Conservation (phyloP, 2,329 filamentous ascomycete genomes). For the Colletotrichum brevisporum region DNA sequence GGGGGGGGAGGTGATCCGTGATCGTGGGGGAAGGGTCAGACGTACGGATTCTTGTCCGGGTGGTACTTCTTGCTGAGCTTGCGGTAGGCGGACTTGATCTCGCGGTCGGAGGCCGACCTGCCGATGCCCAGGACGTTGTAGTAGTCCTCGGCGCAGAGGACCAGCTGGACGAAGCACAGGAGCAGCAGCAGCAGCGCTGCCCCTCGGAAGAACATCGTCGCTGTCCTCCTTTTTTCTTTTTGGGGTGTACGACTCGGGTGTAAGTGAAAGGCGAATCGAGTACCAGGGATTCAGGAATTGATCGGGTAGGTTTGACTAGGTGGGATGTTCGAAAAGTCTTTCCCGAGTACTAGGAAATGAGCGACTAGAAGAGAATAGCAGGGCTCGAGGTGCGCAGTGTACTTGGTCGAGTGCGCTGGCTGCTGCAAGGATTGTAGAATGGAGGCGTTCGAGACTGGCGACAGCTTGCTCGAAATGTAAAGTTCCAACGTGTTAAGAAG, state of each 20-base stretch:
- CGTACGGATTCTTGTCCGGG: conserved; percentile 97
- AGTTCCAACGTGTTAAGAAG: conserved; percentile 45
- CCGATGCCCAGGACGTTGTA: conserved; percentile 88
- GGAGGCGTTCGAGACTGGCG: too few species aligned
- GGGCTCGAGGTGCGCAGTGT: conserved; percentile 8
- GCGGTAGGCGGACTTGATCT: conserved; percentile 95
- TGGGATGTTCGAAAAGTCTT: not conserved
- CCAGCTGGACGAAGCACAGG: conserved; percentile 68
- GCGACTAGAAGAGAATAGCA: conserved; percentile 20
- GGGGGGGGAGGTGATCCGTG: not conserved
- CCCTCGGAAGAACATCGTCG: conserved; percentile 66
- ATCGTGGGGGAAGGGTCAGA: not conserved
- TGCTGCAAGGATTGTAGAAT: too few species aligned
- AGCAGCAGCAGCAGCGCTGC: conserved; percentile 65
- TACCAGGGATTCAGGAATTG: not conserved
- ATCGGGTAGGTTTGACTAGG: too few species aligned
- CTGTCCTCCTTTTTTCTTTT: conserved; percentile 38
- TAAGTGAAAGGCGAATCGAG: not conserved
- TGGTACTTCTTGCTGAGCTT: conserved; percentile 95
- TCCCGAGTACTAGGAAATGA: conserved; percentile 14
- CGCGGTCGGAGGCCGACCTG: conserved; percentile 83
- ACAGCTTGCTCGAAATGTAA: conserved; percentile 33
- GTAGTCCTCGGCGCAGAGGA: conserved; percentile 77
- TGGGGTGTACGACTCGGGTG: conserved; percentile 19
- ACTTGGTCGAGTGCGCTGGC: not conserved